phyloP scores from a whole-genome alignment of 1,284 basidiomycete species.

The Polyporus tsugae region DNA sequence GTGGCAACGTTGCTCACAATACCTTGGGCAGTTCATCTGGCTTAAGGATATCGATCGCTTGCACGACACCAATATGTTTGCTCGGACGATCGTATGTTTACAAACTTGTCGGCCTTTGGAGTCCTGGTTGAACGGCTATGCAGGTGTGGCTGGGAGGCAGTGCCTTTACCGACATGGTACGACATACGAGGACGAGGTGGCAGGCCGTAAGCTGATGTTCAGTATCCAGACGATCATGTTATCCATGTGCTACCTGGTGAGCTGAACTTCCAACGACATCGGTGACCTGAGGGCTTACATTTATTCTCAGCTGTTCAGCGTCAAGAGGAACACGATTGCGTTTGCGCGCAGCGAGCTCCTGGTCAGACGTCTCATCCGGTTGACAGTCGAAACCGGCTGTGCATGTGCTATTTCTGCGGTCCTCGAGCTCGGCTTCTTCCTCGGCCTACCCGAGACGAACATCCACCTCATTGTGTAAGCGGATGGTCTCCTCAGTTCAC shows the following conservation, averaged over 20 bases:
- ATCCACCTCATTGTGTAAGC: constrained; percentile 18
- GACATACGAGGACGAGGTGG: not conserved
- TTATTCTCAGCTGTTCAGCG: constrained; percentile 12
- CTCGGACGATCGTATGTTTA: constrained; percentile 10
- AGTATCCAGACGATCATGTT: constrained; percentile 14
- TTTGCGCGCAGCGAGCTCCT: constrained; percentile 17
- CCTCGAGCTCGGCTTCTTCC: constrained; percentile 18
- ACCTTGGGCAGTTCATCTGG: constrained; percentile 8
- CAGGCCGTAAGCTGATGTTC: not conserved
- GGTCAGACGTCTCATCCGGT: constrained; percentile 15
- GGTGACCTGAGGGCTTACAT: not conserved
- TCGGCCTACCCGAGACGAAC: constrained; percentile 15
- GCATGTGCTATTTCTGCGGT: constrained; percentile 19
- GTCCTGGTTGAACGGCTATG: not conserved
- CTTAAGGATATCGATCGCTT: constrained; percentile 13
- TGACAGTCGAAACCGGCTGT: constrained; percentile 19
- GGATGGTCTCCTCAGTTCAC: not conserved
- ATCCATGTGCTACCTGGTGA: constrained; percentile 17
- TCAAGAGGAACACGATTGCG: constrained; percentile 1
- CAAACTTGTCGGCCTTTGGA: not conserved
- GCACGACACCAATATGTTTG: constrained; percentile 19
- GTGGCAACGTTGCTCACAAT: not conserved
- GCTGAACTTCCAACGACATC: not conserved
- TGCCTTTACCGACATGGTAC: constrained; percentile 17
- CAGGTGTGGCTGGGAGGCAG: constrained; percentile 21